These are phyloP conservation scores for Pyronema domesticum DNA, from an alignment of 495 filamentous ascomycete species.

Conservation along the genomic window DNA sequence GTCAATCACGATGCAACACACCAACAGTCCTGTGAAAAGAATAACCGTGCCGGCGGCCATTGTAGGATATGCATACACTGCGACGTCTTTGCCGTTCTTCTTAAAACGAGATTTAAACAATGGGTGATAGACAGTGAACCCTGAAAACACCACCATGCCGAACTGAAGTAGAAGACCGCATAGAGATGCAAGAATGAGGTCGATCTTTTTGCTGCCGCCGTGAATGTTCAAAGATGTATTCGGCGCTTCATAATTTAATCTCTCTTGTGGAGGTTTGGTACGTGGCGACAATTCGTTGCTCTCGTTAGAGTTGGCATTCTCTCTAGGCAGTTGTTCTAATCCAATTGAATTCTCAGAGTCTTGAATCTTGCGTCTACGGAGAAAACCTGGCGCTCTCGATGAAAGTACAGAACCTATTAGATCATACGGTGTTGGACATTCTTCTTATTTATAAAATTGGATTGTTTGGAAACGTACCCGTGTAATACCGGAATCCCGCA, in stretches of 20 bases:
- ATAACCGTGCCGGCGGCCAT: conserved; percentile 9
- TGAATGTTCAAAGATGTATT: conserved; percentile 9
- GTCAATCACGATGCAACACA: conserved; percentile 13
- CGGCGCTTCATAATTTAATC: conserved; percentile 5
- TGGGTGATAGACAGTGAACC: background rate
- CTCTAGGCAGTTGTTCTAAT: no score
- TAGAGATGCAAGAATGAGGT: conserved; percentile 5
- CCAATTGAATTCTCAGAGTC: no score
- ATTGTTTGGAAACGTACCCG: no score
- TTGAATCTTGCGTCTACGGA: no score
- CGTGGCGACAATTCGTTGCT: no score
- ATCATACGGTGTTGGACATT: no score
- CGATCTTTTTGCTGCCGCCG: background rate
- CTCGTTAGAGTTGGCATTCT: no score
- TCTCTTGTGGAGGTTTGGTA: no score
- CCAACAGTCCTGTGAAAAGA: conserved; percentile 7
- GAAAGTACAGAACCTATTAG: no score
- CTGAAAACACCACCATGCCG: conserved; percentile 10
- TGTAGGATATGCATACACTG: conserved; percentile 1
- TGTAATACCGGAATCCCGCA: no score
- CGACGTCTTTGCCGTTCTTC: conserved; percentile 2
- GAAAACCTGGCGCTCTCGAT: no score
- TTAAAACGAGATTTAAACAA: background rate
- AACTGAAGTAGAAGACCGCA: conserved; percentile 10
- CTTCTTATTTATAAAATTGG: no score